Percentiles rank a stretch among this genome's conserved stretches.
phyloP scores from a whole-genome alignment of 148 eudicot species.

The Cornus kousa region DNA sequence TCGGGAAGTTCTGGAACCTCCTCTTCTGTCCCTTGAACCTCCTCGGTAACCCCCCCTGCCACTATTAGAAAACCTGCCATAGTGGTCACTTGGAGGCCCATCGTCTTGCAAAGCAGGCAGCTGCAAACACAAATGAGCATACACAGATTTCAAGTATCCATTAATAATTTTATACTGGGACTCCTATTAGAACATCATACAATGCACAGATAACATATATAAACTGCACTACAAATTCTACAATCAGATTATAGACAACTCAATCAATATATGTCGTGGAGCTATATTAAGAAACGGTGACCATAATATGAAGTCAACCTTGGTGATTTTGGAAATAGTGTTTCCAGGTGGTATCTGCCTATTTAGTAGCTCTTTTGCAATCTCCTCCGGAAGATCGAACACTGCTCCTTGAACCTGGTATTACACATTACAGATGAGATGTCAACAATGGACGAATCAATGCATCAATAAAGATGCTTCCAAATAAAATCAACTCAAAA shows the following conservation, averaged over 20 bases:
- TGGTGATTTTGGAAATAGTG: conserved; percentile 70
- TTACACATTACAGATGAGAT: conserved; percentile 2
- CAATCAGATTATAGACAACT: background rate
- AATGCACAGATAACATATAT: background rate
- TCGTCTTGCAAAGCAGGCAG: conserved; percentile 96
- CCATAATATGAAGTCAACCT: conserved; percentile 35
- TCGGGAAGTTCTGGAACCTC: conserved; percentile 48
- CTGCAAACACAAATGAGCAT: conserved; percentile 34
- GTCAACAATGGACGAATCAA: background rate
- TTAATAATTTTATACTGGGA: background rate
- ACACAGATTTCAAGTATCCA: conserved; percentile 6
- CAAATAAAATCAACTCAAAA: background rate
- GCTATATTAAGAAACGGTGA: background rate
- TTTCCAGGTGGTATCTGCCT: conserved; percentile 84
- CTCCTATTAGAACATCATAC: background rate
- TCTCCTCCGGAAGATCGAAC: conserved; percentile 97
- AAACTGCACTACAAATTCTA: background rate
- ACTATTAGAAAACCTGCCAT: conserved; percentile 74
- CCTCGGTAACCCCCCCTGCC: conserved; percentile 60
- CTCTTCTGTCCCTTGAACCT: conserved; percentile 36
- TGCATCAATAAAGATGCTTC: conserved; percentile 7
- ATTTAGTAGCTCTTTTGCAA: conserved; percentile 71
- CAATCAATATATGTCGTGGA: background rate
- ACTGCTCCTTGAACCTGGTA: conserved; percentile 90
- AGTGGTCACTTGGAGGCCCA: conserved; percentile 74